phyloP scores from a whole-genome alignment of 164 flowering plant genomes.

The Paratinospora sagittata region DNA sequence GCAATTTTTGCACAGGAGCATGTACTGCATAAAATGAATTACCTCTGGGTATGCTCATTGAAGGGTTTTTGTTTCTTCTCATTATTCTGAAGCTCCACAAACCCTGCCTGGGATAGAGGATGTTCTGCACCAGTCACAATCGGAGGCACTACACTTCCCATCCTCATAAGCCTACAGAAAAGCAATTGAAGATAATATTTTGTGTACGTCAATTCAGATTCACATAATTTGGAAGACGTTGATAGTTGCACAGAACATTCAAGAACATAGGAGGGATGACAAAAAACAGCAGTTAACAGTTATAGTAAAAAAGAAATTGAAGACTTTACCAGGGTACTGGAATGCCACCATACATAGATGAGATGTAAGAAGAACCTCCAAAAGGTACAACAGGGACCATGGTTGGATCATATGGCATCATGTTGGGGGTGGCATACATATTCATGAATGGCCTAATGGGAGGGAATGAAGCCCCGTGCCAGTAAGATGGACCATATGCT shows the following conservation, averaged over 20 bases:
- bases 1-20: not conserved
- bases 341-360: conserved; percentile 39
- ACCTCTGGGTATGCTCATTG: conserved; percentile 39
- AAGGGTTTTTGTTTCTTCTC: conserved; percentile 25
- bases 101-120: conserved; percentile 24
- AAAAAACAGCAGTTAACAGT: not conserved
- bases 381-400: conserved; percentile 40
- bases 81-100: conserved; percentile 31
- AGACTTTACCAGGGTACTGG: conserved; percentile 40
- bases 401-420: conserved; percentile 44
- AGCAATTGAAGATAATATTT: not conserved
- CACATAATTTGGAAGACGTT: not conserved
- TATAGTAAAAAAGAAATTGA: conserved; percentile 4
- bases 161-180: conserved; percentile 43
- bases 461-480: conserved; percentile 41
- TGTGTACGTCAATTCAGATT: conserved; percentile 2
- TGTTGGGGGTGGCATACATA: conserved; percentile 40
- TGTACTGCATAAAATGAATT: conserved; percentile 9
- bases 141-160: conserved; percentile 34
- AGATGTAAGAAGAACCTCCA: conserved; percentile 37
- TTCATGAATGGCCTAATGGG: conserved; percentile 35
- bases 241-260: not conserved
- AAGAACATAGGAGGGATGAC: not conserved
- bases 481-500: conserved; percentile 39
- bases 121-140: conserved; percentile 18